These are phyloP conservation scores for Galeopsis tetrahit DNA, from an alignment of 257 asterid species.

Conservation along the genomic window DNA sequence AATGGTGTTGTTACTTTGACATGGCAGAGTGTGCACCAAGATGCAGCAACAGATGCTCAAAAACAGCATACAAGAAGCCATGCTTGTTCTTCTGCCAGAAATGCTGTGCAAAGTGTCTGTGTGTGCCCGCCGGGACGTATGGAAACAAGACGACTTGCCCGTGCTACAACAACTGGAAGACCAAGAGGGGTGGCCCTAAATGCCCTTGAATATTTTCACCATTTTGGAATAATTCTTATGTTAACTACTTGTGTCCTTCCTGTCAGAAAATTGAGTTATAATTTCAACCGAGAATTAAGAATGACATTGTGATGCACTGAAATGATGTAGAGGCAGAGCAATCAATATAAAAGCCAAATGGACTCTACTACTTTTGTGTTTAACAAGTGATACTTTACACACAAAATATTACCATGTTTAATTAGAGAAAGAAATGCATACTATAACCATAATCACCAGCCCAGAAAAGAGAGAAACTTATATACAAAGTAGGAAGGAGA, in stretches of 20 bases:
- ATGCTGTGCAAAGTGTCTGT: slow-evolving; percentile 64
- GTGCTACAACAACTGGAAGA: slow-evolving; percentile 80
- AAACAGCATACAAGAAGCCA: slow-evolving; percentile 68
- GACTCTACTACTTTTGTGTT: neutral
- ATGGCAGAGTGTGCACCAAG: slow-evolving; percentile 55
- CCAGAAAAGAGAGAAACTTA: too few species aligned
- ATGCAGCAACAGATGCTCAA: slow-evolving; percentile 61
- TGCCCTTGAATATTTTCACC: slow-evolving; percentile 48
- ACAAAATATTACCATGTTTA: neutral
- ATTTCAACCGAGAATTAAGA: neutral
- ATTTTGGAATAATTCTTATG: too few species aligned
- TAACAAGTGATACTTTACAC: neutral
- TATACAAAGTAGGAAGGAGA: too few species aligned
- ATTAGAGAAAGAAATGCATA: neutral
- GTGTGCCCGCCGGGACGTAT: slow-evolving; percentile 74
- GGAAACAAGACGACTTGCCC: slow-evolving; percentile 78
- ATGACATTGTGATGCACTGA: neutral
- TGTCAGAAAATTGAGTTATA: too few species aligned
- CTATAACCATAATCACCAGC: neutral
- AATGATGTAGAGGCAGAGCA: too few species aligned
- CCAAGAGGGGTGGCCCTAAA: slow-evolving; percentile 70
- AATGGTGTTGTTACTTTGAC: neutral
- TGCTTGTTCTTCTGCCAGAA: slow-evolving; percentile 72
- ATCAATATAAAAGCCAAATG: too few species aligned
- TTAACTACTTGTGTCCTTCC: too few species aligned